Evolutionary conservation across 768 basidiomycete genomes (phyloP), one percentile per base, ranked within the genome.

Genomic region (Porpolomopsis calyptriformis): DNA sequence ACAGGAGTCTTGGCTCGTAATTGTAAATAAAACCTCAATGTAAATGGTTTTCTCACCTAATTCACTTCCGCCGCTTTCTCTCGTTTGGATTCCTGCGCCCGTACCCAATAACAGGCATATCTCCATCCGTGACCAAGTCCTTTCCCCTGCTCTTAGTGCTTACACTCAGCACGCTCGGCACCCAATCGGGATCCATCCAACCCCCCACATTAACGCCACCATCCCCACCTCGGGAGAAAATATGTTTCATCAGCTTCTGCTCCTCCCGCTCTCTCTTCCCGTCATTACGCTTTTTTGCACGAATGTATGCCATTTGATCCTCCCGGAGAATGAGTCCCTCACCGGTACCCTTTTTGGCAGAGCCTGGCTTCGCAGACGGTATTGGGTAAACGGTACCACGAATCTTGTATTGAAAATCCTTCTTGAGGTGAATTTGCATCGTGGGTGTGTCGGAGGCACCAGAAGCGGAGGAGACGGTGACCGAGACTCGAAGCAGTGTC

Each of bases 131-230:
- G 45, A 65, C 70, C 48, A 65, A 63, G 33, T 68, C 74, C 54
- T 80, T 67, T 8, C 85, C 85, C 61, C 86, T 89, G 1, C 86
- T 83, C 9, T 81, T 75, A 22, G 76, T 62, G 2, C 82, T 76
- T 1, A 71, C 73, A 43, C 71, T 75, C 23, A 90, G 62, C 55
- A 91, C 85, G 56, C 82, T 84, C 11, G 90, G 89, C 45, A 87
- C 65, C 89, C 89, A 92, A 66, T 97, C 92, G 8, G 91, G 91
- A 69, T 97, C 92, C 73, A 89, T 82, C 91, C 91, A 96, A 57
- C 78, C 84, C 45, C 82, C 82, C 31, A 82, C 65, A 7, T 68
- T 71, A 22, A 72, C 64, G 18, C 70, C 74, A 16, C 70, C 72
- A 18, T 69, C 71, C 41, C 72, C 71, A 45, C 70, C 70, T 43